Base-by-base conservation (phyloP, 106 monocot species). In the Agapanthus africanus region DNA sequence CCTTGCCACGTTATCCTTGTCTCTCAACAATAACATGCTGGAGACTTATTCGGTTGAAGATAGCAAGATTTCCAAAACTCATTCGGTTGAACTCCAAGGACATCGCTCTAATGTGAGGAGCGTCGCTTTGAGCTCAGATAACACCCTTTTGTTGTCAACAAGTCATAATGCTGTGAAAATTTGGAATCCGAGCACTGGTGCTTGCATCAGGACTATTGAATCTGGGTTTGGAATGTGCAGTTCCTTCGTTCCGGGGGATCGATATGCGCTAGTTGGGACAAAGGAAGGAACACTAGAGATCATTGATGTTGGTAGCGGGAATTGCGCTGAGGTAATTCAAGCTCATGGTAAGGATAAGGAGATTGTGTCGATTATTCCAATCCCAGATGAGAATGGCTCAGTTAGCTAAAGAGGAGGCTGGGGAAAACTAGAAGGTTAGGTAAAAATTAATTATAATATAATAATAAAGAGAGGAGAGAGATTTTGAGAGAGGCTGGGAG, bases 101-200 rank as follows among this genome's bases (percentile, higher is more conserved):
- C 99, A 99, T 78, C 86, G 92, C 18, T 99, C 99, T 32, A 87
- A 84, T 80, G 76, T 99, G 60, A 86, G 99, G 71, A 93, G 92
- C 79, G 74, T 99, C 39, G 59, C 84, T 3, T 75, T 99, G 25
- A 93, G 87, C 65, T 87, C 87, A 10, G 99, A 99, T 40, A 73
- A 74, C 47, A 85, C 81, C 31, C 80, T 99, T 31, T 66, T 99
- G 66, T 57, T 99, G 77, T 99, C 99, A 27, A 99, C 93, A 23
- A 93, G 99, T 60, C 93, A 99, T 63, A 99, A 93, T 85, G 79
- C 86, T 46, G 87, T 85, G 5, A 99, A 99, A 74, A 87, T 99
- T 69, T 99, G 99, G 99, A 99, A 99, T 66, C 87, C 90, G 25
- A 86, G 84, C 36, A 87, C 90, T 38, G 99, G 92, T 28, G 62